Percentiles rank a stretch among this genome's conserved stretches.
Conservation (phyloP, 208 protist species). For the Naegleria gruberi region DNA sequence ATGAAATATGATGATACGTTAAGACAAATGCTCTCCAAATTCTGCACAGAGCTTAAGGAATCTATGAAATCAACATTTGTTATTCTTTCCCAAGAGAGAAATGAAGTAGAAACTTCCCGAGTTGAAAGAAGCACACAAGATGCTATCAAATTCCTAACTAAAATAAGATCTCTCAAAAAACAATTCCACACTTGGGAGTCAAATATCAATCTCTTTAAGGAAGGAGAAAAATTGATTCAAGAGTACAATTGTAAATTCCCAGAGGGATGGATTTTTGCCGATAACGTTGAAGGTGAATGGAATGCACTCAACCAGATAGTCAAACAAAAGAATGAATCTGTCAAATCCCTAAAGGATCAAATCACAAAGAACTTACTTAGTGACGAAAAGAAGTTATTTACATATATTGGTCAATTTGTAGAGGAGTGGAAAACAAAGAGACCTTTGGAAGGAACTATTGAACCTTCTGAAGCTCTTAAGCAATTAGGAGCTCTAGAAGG, state of each 20-base stretch:
- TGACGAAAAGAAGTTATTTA: constrained; percentile 41
- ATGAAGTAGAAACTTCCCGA: constrained; percentile 47
- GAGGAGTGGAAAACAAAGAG: constrained; percentile 31
- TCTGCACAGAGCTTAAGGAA: constrained; percentile 62
- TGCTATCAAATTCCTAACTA: constrained; percentile 75
- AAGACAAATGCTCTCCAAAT: constrained; percentile 63
- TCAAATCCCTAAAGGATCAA: constrained; percentile 56
- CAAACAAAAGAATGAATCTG: constrained; percentile 67
- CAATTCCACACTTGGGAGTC: constrained; percentile 42
- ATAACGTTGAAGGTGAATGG: constrained; percentile 80
- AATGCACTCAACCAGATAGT: constrained; percentile 79
- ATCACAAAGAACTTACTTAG: constrained; percentile 54
- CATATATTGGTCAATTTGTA: constrained; percentile 42
- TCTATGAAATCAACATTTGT: constrained; percentile 52
- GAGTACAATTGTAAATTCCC: constrained; percentile 76
- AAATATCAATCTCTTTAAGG: constrained; percentile 50
- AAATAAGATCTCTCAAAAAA: constrained; percentile 54
- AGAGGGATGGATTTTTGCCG: constrained; percentile 74
- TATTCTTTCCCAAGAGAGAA: constrained; percentile 50
- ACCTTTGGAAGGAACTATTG: constrained; percentile 40
- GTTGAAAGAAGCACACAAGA: constrained; percentile 67
- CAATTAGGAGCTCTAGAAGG: constrained; percentile 61
- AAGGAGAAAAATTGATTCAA: constrained; percentile 71
- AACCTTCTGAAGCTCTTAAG: constrained; percentile 50
- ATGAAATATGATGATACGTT: constrained; percentile 75